These are phyloP conservation scores for Metschnikowia gelsemii DNA, from an alignment of 805 yeast genomes.

Conservation along the genomic window DNA sequence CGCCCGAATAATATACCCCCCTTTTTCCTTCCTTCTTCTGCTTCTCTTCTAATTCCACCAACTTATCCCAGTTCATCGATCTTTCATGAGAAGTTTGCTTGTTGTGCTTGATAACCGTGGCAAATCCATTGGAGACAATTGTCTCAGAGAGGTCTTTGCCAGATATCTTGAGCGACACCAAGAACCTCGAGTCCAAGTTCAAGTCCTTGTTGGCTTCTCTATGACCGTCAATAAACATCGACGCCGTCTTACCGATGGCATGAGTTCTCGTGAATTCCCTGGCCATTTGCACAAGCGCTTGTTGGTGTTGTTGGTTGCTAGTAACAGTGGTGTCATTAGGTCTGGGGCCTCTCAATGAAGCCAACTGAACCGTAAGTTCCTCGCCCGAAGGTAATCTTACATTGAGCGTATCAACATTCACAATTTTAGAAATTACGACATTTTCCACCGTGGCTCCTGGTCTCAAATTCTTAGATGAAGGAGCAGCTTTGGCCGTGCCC, in stretches of 20 bases:
- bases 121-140: constrained; percentile 66
- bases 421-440: constrained; percentile 58
- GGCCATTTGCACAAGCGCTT: constrained; percentile 62
- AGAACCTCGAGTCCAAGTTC: constrained; percentile 61
- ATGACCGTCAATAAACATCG: constrained; percentile 59
- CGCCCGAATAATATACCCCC: constrained; percentile 59
- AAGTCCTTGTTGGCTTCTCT: constrained; percentile 56
- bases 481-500: constrained; percentile 9
- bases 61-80: constrained; percentile 73
- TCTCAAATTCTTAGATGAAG: constrained; percentile 23
- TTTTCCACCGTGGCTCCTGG: constrained; percentile 50
- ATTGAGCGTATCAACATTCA: constrained; percentile 67
- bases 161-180: constrained; percentile 53
- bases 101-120: constrained; percentile 75
- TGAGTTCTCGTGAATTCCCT: constrained; percentile 70
- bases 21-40: constrained; percentile 52
- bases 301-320: constrained; percentile 33
- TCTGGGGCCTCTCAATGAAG: constrained; percentile 76
- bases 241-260: constrained; percentile 69
- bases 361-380: constrained; percentile 67
- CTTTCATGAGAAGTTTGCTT: constrained; percentile 66
- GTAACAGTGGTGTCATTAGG: constrained; percentile 53
- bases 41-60: constrained; percentile 65
- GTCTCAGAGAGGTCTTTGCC: constrained; percentile 57
- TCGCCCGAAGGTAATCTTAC: constrained; percentile 50